Conservation (phyloP, 768 basidiomycete species). For the Guyanaporus albipodus region DNA sequence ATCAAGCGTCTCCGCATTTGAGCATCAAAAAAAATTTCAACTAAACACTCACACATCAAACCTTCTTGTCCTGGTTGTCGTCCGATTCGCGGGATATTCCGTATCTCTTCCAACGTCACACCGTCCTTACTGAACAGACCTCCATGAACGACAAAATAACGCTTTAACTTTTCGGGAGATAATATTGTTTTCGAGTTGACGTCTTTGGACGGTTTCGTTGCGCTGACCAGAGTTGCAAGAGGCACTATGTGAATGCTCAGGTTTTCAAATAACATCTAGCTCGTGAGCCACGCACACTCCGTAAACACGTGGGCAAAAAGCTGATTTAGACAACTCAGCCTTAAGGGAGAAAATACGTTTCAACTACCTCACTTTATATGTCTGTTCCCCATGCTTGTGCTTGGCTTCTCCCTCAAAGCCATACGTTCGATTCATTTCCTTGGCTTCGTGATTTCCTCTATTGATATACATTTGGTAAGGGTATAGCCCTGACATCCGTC, state of each 20-base stretch:
- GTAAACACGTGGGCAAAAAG: conserved; percentile 95
- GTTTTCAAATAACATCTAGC: background rate
- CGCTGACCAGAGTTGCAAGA: conserved; percentile 78
- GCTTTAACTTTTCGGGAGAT: conserved; percentile 75
- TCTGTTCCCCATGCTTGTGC: conserved; percentile 93
- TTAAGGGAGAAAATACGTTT: background rate
- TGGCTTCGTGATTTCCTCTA: conserved; percentile 94
- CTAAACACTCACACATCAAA: conserved; percentile 74
- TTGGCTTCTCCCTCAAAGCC: conserved; percentile 96
- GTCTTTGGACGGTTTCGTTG: conserved; percentile 53
- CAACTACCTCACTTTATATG: conserved; percentile 65
- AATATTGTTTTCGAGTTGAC: conserved; percentile 56
- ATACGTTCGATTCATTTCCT: conserved; percentile 94
- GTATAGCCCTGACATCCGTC: conserved; percentile 69
- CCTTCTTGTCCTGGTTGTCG: conserved; percentile 93
- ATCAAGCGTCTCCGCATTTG: conserved; percentile 6
- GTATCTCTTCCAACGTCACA: conserved; percentile 91
- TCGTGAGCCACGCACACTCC: conserved; percentile 48
- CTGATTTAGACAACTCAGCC: conserved; percentile 34
- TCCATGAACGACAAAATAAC: conserved; percentile 95
- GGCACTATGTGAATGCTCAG: conserved; percentile 58
- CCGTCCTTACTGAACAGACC: conserved; percentile 94
- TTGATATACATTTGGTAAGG: conserved; percentile 90
- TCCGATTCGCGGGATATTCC: conserved; percentile 82
- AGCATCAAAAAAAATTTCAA: conserved; percentile 1